Percentiles rank a stretch among this genome's conserved stretches.
phyloP scores from a whole-genome alignment of 192 early-diverging fungal genomes.

The Entomortierella lignicola region DNA sequence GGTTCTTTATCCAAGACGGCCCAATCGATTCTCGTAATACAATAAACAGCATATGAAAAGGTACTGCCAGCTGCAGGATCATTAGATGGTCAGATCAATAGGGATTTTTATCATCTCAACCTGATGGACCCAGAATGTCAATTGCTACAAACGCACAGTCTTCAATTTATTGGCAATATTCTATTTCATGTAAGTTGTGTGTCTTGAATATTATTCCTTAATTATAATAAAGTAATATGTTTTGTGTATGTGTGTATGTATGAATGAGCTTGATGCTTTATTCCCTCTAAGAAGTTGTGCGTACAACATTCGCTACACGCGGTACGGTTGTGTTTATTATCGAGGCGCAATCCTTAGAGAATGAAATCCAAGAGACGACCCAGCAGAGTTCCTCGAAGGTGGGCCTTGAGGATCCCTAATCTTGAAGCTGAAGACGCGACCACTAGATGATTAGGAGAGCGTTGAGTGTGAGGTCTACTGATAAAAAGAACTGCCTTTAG shows the following conservation, averaged over 20 bases:
- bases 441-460: background rate
- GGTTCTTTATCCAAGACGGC: constrained; percentile 25
- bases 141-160: background rate
- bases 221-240: background rate
- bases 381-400: background rate
- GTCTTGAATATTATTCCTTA: too few relatives aligned
- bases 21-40: constrained; percentile 33
- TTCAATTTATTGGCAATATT: too few relatives aligned
- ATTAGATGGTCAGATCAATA: constrained; percentile 27
- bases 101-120: too few relatives aligned
- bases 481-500: too few relatives aligned
- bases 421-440: constrained; percentile 16
- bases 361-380: background rate
- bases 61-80: constrained; percentile 40
- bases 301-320: too few relatives aligned
- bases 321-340: background rate
- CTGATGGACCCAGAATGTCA: too few relatives aligned
- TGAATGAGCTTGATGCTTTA: too few relatives aligned
- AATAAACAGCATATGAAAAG: constrained; percentile 32
- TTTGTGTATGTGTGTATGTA: too few relatives aligned
- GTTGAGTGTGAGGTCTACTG: too few relatives aligned
- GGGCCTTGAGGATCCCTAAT: constrained; percentile 4
- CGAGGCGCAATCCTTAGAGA: too few relatives aligned
- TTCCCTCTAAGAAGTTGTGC: too few relatives aligned
- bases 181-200: too few relatives aligned